Evolutionary conservation across 805 yeast genomes (phyloP).

Genomic region (Saccharomyces cerevisiae): DNA sequence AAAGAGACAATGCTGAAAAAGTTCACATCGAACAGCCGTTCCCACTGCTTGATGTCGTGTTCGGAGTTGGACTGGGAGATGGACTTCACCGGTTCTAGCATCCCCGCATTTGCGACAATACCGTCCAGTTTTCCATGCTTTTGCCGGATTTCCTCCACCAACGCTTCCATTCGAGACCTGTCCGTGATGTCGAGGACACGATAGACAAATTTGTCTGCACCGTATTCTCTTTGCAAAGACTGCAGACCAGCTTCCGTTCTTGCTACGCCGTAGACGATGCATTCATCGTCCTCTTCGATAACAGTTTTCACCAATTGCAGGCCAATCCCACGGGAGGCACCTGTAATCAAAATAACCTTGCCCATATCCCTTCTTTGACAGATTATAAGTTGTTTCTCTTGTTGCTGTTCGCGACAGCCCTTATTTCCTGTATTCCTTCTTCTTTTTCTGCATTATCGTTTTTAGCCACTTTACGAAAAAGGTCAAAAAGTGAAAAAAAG

Average conservation of each 20-base stretch:
- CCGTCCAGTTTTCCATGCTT: conserved; percentile 48
- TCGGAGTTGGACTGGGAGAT: conserved; percentile 21
- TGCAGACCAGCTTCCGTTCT: conserved; percentile 45
- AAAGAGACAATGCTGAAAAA: conserved; percentile 60
- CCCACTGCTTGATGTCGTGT: conserved; percentile 45
- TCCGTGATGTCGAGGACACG: conserved; percentile 55
- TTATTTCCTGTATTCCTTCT: not conserved
- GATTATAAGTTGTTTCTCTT: not conserved
- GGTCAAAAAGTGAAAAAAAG: not conserved
- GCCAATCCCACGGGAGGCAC: conserved; percentile 71
- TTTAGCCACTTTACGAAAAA: not conserved
- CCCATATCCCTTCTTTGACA: conserved; percentile 6
- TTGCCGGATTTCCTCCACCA: not conserved
- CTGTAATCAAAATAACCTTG: conserved; percentile 41
- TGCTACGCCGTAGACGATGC: conserved; percentile 51
- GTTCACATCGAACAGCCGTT: conserved; percentile 56
- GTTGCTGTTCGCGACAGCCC: not conserved
- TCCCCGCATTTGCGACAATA: conserved; percentile 67
- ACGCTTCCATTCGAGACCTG: not conserved
- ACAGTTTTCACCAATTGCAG: conserved; percentile 54
- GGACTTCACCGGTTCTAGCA: conserved; percentile 63
- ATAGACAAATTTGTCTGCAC: conserved; percentile 39
- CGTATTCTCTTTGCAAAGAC: conserved; percentile 36
- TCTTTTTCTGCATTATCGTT: not conserved
- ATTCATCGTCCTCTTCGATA: conserved; percentile 31